Evolutionary conservation across 352 stramenopile genomes (phyloP), one percentile per base, ranked within the genome.

Genomic region (Pythium graminicola): DNA sequence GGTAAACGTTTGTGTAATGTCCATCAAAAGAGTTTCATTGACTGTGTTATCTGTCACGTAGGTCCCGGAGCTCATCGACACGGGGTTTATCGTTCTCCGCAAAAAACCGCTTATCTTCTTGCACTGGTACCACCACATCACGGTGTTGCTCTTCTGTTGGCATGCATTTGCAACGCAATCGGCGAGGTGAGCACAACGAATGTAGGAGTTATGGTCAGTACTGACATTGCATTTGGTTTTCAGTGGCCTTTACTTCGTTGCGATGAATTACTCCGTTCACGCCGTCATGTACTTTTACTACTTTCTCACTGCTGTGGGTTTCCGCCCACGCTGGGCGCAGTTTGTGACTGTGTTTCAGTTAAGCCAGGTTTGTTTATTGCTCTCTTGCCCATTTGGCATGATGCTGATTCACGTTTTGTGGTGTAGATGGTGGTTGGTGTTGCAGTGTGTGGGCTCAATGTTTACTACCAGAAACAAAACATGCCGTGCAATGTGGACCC

Each of bases 111-210:
- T 98, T 33, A 97, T 98, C 62, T 98, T 99, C 66, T 72, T 99
- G 42, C 95, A 99, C 72, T 99, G 95, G 95, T 99, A 98, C 76
- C 95, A 99, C 73, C 95, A 99, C 70, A 92, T 98, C 67, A 98
- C 95, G 14, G 95, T 99, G 28, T 69, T 99, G 54, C 76, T 98
- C 29, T 99, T 97, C 69, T 98, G 92, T 76, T 99, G 95, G 95
- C 88, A 98, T 71, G 91, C 87, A 14, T 99, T 98, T 64, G 91
- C 84, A 7, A 95, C 88, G 32, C 86, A 90, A 28, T 90, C 78
- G 22, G 77, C 93, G 51, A 88, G 74, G 76, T 88, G 44, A 44
- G 73, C n/a, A 20, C 31, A 14, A 9, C 9, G 9, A 14, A 36
- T 14, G 31, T 36, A 14, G 31, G 31, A 14, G 8, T 36, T 36